A percentile compares a stretch with the other conserved stretches of the same genome.
Evolutionary conservation across 345 rosid genomes (phyloP).

Genomic region (Salix exigua): DNA sequence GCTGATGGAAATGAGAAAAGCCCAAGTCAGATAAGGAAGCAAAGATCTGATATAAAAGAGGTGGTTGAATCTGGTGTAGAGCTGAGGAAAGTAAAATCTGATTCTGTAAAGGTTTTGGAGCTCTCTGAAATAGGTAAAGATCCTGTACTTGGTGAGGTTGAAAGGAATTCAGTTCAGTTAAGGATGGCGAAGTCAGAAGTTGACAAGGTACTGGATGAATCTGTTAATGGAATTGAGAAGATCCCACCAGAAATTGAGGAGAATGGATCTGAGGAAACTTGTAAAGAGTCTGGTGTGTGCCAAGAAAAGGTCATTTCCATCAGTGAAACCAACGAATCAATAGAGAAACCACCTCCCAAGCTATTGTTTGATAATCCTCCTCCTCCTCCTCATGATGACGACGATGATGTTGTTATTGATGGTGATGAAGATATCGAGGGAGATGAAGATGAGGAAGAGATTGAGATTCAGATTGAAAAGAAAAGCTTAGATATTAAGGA

Average conservation of each 20-base stretch:
- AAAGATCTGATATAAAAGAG: slow-evolving; percentile 32
- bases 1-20: slow-evolving; percentile 28
- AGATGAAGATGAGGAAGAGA: slow-evolving; percentile 30
- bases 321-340: slow-evolving; percentile 13
- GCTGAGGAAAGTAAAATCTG: slow-evolving; percentile 18
- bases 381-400: slow-evolving; percentile 14
- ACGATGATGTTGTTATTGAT: slow-evolving; percentile 25
- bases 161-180: slow-evolving; percentile 12
- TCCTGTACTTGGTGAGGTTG: slow-evolving; percentile 1
- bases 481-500: slow-evolving; percentile 51
- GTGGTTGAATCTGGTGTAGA: slow-evolving; percentile 5
- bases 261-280: slow-evolving; percentile 38
- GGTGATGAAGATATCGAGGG: slow-evolving; percentile 41
- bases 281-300: slow-evolving; percentile 50
- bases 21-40: slow-evolving; percentile 30
- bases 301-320: slow-evolving; percentile 43
- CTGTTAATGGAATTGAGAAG: slow-evolving; percentile 26
- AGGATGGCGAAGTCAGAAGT: slow-evolving; percentile 29
- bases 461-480: slow-evolving; percentile 29
- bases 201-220: slow-evolving; percentile 21
- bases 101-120: slow-evolving; percentile 10
- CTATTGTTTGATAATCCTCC: neutral
- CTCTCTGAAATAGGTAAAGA: slow-evolving; percentile 6
- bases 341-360: slow-evolving; percentile 9
- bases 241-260: slow-evolving; percentile 25